phyloP scores from a whole-genome alignment of 805 yeast species.

The Hanseniaspora hatyaiensis region DNA sequence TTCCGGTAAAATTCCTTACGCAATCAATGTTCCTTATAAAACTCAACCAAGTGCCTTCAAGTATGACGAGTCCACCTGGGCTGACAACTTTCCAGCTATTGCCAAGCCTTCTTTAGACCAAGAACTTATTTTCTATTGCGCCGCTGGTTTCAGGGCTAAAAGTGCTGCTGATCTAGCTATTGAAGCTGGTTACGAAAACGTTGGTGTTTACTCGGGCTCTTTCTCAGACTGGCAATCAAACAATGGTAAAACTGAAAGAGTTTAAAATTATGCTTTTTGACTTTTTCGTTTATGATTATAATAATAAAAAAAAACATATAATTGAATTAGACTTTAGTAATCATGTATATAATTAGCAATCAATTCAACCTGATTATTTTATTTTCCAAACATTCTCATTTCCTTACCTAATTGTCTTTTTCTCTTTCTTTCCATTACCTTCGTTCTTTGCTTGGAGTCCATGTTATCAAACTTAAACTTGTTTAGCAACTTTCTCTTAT shows the following conservation, averaged over 20 bases:
- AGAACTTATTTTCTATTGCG: constrained; percentile 79
- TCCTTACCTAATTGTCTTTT: constrained; percentile 76
- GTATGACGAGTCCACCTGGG: constrained; percentile 64
- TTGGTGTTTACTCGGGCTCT: constrained; percentile 81
- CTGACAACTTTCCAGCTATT: constrained; percentile 62
- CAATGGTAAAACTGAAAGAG: constrained; percentile 16
- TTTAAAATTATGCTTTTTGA: too few relatives aligned
- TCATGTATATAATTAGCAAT: too few relatives aligned
- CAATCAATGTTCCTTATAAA: constrained; percentile 80
- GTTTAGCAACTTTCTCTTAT: constrained; percentile 60
- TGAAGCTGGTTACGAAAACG: constrained; percentile 72
- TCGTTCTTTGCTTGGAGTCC: constrained; percentile 62
- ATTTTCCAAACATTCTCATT: constrained; percentile 41
- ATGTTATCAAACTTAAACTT: constrained; percentile 66
- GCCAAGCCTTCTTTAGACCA: constrained; percentile 61
- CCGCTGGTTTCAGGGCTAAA: constrained; percentile 82
- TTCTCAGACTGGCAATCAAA: constrained; percentile 65
- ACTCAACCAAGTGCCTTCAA: constrained; percentile 88
- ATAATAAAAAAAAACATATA: too few relatives aligned
- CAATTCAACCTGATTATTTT: too few relatives aligned
- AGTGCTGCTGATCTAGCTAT: constrained; percentile 86
- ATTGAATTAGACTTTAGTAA: too few relatives aligned
- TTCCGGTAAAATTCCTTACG: constrained; percentile 69
- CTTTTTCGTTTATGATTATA: too few relatives aligned
- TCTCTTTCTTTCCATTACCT: constrained; percentile 76